A percentile compares a stretch with the other conserved stretches of the same genome.
Evolutionary conservation across 345 rosid genomes (phyloP).

Genomic region (Melastoma malabathricum): DNA sequence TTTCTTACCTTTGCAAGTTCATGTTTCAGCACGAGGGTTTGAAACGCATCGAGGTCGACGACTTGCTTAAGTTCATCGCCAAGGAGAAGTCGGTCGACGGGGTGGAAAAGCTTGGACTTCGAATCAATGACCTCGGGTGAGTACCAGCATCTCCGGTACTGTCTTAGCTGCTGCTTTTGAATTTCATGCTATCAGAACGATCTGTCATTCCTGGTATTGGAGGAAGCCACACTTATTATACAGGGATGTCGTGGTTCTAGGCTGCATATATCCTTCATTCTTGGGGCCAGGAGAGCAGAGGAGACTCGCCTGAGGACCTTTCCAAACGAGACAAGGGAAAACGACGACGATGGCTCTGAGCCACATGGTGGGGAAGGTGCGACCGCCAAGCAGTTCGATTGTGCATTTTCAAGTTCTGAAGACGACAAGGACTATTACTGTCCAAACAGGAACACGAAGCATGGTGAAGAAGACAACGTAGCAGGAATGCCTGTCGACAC

Average conservation of each 20-base stretch:
- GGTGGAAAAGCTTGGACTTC: slow-evolving; percentile 66
- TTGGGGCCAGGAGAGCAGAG: slow-evolving; percentile 7
- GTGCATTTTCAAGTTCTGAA: slow-evolving; percentile 49
- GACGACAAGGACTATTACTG: slow-evolving; percentile 17
- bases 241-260: background rate
- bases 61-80: slow-evolving; percentile 62
- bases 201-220: background rate
- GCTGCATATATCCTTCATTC: slow-evolving; percentile 9
- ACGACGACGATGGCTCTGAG: slow-evolving; percentile 33
- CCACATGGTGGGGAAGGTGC: slow-evolving; percentile 43
- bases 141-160: slow-evolving; percentile 8
- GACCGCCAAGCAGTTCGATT: slow-evolving; percentile 51
- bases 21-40: slow-evolving; percentile 15
- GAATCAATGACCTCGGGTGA: slow-evolving; percentile 65
- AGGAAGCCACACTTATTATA: background rate
- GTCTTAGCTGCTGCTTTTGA: background rate
- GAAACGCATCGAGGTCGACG: slow-evolving; percentile 30
- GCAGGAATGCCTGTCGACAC: background rate
- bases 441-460: slow-evolving; percentile 15
- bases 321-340: slow-evolving; percentile 19
- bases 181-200: slow-evolving; percentile 1
- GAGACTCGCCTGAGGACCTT: background rate
- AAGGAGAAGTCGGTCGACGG: slow-evolving; percentile 29
- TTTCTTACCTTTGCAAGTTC: slow-evolving; percentile 40
- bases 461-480: slow-evolving; percentile 9